phyloP scores from a whole-genome alignment of 1,284 basidiomycete species.

The Puccinia polysora region DNA sequence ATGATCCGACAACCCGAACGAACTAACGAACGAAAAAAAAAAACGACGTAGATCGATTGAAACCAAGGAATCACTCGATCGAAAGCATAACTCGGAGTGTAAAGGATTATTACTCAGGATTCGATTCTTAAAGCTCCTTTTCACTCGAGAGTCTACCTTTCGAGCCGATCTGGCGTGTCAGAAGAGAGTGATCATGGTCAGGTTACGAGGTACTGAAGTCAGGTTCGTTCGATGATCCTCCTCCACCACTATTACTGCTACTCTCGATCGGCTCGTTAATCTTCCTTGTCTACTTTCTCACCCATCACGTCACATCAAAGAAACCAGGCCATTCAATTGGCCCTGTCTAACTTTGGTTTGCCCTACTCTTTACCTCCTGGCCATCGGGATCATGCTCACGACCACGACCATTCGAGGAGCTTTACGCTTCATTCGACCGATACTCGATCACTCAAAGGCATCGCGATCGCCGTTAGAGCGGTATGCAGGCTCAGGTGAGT shows the following conservation, averaged over 20 bases:
- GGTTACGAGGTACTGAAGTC: slow-evolving; percentile 26
- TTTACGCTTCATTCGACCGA: slow-evolving; percentile 24
- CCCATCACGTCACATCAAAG: slow-evolving; percentile 2
- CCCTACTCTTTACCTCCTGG: slow-evolving; percentile 7
- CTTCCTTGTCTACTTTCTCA: no score
- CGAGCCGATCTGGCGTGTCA: slow-evolving; percentile 76
- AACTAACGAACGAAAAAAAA: slow-evolving; percentile 9
- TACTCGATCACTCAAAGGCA: slow-evolving; percentile 23
- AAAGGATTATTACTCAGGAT: slow-evolving; percentile 84
- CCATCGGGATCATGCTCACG: not conserved
- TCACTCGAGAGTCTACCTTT: slow-evolving; percentile 74
- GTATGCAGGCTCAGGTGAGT: slow-evolving; percentile 37
- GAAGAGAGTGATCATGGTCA: slow-evolving; percentile 58
- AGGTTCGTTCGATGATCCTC: slow-evolving; percentile 4
- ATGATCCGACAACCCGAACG: no score
- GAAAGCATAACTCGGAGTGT: slow-evolving; percentile 73
- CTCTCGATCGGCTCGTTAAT: not conserved
- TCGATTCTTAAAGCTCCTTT: slow-evolving; percentile 84
- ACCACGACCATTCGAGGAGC: slow-evolving; percentile 11
- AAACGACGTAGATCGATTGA: no score
- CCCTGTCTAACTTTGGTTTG: slow-evolving; percentile 32
- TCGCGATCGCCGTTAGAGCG: slow-evolving; percentile 25
- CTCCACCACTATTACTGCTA: not conserved
- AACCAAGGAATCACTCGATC: no score
- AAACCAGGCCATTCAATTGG: slow-evolving; percentile 39